Evolutionary conservation across 306 rosid species (phyloP).

Genomic region (Prunus fruticosa): DNA sequence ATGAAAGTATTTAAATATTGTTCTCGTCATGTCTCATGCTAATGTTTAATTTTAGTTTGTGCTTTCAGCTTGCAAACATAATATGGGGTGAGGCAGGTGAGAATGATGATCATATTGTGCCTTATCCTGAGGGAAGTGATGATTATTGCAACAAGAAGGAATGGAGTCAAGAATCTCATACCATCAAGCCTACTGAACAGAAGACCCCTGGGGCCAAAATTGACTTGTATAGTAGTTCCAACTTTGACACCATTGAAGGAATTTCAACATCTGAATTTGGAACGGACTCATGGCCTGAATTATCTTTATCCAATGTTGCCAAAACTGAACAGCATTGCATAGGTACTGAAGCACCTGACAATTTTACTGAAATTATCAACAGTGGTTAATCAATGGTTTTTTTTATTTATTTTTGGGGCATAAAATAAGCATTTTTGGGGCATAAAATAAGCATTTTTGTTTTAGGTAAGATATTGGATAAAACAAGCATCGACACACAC

Average conservation of each 20-base stretch:
- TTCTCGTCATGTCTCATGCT: slow-evolving; percentile 4
- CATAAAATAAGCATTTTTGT: neutral
- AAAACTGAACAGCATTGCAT: slow-evolving; percentile 45
- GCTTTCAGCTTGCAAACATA: slow-evolving; percentile 82
- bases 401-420: too few relatives aligned
- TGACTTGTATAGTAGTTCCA: slow-evolving; percentile 45
- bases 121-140: slow-evolving; percentile 61
- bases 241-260: slow-evolving; percentile 34
- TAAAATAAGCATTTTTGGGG: neutral
- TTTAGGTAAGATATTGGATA: neutral
- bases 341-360: slow-evolving; percentile 44
- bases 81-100: slow-evolving; percentile 84
- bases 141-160: slow-evolving; percentile 53
- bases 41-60: slow-evolving; percentile 13
- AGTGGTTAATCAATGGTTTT: slow-evolving; percentile 30
- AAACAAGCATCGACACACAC: neutral
- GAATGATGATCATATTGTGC: slow-evolving; percentile 89
- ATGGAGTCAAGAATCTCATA: slow-evolving; percentile 49
- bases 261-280: slow-evolving; percentile 49
- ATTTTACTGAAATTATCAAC: slow-evolving; percentile 39
- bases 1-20: neutral
- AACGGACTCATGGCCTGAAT: slow-evolving; percentile 50
- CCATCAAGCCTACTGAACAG: slow-evolving; percentile 43
- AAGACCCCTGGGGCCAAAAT: slow-evolving; percentile 43
- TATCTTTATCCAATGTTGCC: slow-evolving; percentile 47